phyloP scores from a whole-genome alignment of 495 filamentous ascomycete genomes.

The Penicillium subrubescens region DNA sequence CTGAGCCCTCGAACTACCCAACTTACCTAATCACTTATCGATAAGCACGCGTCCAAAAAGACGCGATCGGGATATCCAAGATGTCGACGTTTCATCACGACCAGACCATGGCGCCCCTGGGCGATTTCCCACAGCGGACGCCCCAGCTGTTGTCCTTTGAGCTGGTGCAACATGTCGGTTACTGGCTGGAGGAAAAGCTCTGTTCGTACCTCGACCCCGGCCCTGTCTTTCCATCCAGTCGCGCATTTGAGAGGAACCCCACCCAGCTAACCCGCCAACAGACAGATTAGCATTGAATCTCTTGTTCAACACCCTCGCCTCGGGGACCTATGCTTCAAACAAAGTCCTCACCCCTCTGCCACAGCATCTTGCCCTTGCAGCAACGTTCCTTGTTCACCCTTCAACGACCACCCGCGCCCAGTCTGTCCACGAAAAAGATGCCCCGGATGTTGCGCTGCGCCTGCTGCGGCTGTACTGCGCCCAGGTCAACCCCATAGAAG shows the following conservation, averaged over 20 bases:
- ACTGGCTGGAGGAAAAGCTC: slow-evolving; percentile 76
- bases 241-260: background rate
- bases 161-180: slow-evolving; percentile 63
- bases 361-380: slow-evolving; percentile 66
- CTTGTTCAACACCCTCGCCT: slow-evolving; percentile 63
- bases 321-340: slow-evolving; percentile 49
- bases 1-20: background rate
- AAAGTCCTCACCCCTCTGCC: slow-evolving; percentile 53
- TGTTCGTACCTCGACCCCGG: slow-evolving; percentile 46
- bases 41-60: slow-evolving; percentile 28
- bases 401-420: slow-evolving; percentile 64
- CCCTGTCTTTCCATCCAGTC: background rate
- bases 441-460: slow-evolving; percentile 54
- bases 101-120: slow-evolving; percentile 24
- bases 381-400: slow-evolving; percentile 71
- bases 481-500: slow-evolving; percentile 53
- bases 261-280: slow-evolving; percentile 32
- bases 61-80: slow-evolving; percentile 9
- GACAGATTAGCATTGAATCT: slow-evolving; percentile 71
- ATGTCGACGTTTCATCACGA: slow-evolving; percentile 9
- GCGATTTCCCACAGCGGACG: slow-evolving; percentile 47
- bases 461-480: slow-evolving; percentile 59
- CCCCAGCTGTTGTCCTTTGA: slow-evolving; percentile 60
- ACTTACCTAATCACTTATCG: slow-evolving; percentile 27
- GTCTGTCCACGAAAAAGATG: slow-evolving; percentile 51